Conservation (phyloP, 176 grass and related monocot genomes). For the Bonia amplexicaulis region DNA sequence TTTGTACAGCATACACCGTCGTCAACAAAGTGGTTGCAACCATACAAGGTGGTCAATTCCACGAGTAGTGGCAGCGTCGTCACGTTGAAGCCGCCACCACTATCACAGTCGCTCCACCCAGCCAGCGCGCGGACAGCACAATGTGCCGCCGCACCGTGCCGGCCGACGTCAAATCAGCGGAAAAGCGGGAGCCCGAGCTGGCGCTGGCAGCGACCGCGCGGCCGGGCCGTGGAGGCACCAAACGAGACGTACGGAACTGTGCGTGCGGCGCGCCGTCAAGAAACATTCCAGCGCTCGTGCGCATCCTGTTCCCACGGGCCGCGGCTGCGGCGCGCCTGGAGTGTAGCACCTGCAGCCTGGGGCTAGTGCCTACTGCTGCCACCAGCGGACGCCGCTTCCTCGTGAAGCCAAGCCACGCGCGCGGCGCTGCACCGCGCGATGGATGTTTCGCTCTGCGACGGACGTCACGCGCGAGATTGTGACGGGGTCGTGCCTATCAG, state of each 20-base stretch:
- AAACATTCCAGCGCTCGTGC: background rate
- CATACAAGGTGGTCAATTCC: background rate
- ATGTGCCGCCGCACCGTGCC: background rate
- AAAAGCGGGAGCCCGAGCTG: background rate
- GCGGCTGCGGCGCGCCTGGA: background rate
- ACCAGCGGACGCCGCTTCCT: background rate
- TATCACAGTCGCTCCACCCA: background rate
- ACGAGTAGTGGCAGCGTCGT: constrained; percentile 7
- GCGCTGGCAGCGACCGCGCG: background rate
- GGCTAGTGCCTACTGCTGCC: background rate
- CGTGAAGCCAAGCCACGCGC: background rate
- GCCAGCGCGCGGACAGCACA: background rate
- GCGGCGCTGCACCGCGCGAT: too few species aligned
- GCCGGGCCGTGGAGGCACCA: background rate
- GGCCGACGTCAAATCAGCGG: background rate
- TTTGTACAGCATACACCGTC: background rate
- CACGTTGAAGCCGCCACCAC: background rate
- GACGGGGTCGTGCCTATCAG: too few species aligned
- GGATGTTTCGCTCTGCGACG: too few species aligned
- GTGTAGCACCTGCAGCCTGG: background rate
- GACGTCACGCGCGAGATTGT: too few species aligned
- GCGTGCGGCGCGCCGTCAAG: background rate
- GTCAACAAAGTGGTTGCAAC: background rate
- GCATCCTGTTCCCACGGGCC: constrained; percentile 1
- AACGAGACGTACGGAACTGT: background rate